Evolutionary conservation across 148 eudicot species (phyloP), one percentile per base, ranked within the genome.

Genomic region (Spergularia bocconei): DNA sequence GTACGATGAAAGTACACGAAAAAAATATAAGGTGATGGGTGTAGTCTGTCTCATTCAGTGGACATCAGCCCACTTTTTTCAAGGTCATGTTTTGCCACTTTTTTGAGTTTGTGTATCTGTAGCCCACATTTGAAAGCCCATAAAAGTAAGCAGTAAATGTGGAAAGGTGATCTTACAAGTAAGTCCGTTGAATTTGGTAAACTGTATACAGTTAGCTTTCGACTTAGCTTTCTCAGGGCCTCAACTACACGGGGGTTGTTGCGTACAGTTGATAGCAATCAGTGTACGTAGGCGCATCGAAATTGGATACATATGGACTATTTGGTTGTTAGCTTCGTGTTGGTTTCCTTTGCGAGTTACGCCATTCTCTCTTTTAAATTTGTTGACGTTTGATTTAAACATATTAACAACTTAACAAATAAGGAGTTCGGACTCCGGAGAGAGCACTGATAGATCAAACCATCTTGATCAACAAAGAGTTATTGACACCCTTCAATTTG

Each of bases 121-220:
- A 75, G 63, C 63, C 78, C 79, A 76, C 73, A 21, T 67, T 76
- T 47, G 67, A 67, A 44, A 77, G 60, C 54, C 73, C 52, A 48
- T 33, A 12, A 50, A 13, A 20, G 12, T 29, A 59, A 50, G 57
- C 56, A 51, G 71, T 68, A 20, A 68, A 20, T 51, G 17, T 68
- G 58, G 71, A 50, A 68, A 68, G 48, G 48, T 44, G 23, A 11
- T 51, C 58, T 21, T 1, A 12, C 36, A 29, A 29, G 36, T 29
- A 29, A 29, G 36, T 29, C 36, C 36, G 36, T 29, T 23, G 5
- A 50, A 13, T 9, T 51, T 50, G 53, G 70, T 1, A 17, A 44
- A 44, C n/a, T n/a, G 20, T 60, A 44, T 44, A 44, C 48, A 44
- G 48, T 44, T 44, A 6, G 48, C 48, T 44, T 44, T 6, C 48